Percentiles rank a stretch among this genome's conserved stretches.
These are phyloP conservation scores for Talaromyces sp. DNA, from an alignment of 2,329 filamentous ascomycete genomes.

Conservation along the genomic window DNA sequence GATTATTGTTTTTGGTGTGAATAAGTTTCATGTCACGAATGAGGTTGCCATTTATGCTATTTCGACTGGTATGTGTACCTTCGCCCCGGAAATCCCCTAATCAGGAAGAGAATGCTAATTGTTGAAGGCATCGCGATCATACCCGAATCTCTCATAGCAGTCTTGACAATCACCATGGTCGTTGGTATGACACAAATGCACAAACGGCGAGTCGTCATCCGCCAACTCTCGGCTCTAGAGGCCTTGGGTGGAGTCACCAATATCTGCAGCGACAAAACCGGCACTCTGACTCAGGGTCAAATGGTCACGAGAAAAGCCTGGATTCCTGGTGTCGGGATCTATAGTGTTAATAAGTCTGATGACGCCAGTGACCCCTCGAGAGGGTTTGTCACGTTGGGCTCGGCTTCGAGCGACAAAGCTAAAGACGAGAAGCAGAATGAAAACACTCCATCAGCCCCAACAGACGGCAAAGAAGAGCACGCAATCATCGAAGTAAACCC, in stretches of 20 bases:
- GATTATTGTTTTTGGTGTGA: conserved; percentile 63
- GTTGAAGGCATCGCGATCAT: conserved; percentile 57
- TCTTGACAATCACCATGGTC: conserved; percentile 62
- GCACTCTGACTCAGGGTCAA: conserved; percentile 55
- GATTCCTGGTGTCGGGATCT: conserved; percentile 54
- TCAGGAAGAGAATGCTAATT: not conserved
- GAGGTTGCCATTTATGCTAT: conserved; percentile 62
- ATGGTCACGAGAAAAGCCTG: conserved; percentile 62
- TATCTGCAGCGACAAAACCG: conserved; percentile 60
- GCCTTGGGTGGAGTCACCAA: conserved; percentile 58
- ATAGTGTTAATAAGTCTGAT: conserved; percentile 53
- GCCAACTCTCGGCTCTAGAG: conserved; percentile 55
- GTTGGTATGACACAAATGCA: conserved; percentile 57
- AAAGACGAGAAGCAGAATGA: conserved; percentile 35
- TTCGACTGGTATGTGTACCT: conserved; percentile 45
- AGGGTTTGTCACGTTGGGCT: conserved; percentile 45
- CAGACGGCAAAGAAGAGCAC: conserved; percentile 43
- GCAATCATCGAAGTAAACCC: conserved; percentile 42
- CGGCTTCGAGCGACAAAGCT: conserved; percentile 31
- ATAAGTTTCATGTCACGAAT: conserved; percentile 55
- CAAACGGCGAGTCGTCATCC: conserved; percentile 54
- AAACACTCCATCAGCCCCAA: conserved; percentile 52
- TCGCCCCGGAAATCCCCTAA: not conserved
- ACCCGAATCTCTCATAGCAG: conserved; percentile 62
- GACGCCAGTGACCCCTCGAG: conserved; percentile 57